Evolutionary conservation across 345 rosid species (phyloP), one percentile per base, ranked within the genome.

Genomic region (Dipteronia dyeriana): DNA sequence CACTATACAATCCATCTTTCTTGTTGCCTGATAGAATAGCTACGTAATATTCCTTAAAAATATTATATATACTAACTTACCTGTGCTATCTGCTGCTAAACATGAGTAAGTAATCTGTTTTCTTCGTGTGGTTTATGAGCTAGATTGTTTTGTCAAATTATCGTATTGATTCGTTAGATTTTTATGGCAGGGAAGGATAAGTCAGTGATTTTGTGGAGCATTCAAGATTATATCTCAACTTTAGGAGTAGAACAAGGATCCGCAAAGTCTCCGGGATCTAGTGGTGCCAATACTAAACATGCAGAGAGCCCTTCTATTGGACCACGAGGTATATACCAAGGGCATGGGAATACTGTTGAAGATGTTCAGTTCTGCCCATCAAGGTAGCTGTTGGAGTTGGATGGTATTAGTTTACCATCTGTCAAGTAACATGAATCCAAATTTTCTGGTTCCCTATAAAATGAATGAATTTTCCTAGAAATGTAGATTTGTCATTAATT

Each of bases 301-400:
- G 70, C 68, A n/a, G 82, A 82, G 11, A 80, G 91, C 79, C 86
- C 88, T 75, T 76, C 86, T 70, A 59, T 90, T 59, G 86, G 82
- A 38, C 86, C 92, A 71, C 88, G 94, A 26, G 88, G 89, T 61
- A 76, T 86, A 76, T 90, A 75, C 85, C 74, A 74, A 59, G 94
- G 94, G 64, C 94, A 90, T 73, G 79, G 59, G 16, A 88, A 86
- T 78, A 90, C 92, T 14, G 92, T 90, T 81, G 94, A 90, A 82
- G 91, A 90, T 70, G 94, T 90, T 68, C 86, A 86, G 26, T 90
- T 90, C 79, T 89, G 91, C 79, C 92, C 91, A 10, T 81, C 91
- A 12, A 91, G 90, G 94, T 89, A 85, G 39, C 71, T 78, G 51
- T 22, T 56, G 51, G 43, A 6, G 26, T 64, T 53, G 13, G 41